Evolutionary conservation across 208 protist species (phyloP).

Genomic region (Naegleria gruberi): DNA sequence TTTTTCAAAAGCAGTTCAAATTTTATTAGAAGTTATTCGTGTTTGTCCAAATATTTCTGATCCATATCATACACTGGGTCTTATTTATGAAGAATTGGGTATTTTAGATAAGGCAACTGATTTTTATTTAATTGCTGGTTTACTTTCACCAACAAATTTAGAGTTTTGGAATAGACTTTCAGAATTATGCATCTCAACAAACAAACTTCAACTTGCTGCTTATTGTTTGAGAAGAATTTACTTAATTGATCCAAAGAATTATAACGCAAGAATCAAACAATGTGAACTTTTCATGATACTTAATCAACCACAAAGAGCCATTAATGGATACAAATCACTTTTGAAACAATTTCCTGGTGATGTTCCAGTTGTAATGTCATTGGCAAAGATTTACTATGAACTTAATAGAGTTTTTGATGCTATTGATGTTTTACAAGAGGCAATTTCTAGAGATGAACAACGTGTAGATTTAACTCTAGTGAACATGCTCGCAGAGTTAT

Average conservation of each 20-base stretch:
- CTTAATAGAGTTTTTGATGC: neutral
- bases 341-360: slow-evolving; percentile 17
- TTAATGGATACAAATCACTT: slow-evolving; percentile 25
- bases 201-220: slow-evolving; percentile 31
- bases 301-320: slow-evolving; percentile 6
- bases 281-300: slow-evolving; percentile 28
- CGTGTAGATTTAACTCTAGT: neutral
- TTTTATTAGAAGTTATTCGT: slow-evolving; percentile 37
- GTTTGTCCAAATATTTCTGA: slow-evolving; percentile 34
- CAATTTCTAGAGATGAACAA: neutral
- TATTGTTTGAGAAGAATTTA: slow-evolving; percentile 33
- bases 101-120: slow-evolving; percentile 36
- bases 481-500: slow-evolving; percentile 35
- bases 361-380: slow-evolving; percentile 16
- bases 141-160: slow-evolving; percentile 30
- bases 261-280: slow-evolving; percentile 25
- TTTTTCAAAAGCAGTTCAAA: slow-evolving; percentile 30
- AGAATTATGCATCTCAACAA: slow-evolving; percentile 25
- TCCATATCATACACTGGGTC: slow-evolving; percentile 38
- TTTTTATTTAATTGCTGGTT: slow-evolving; percentile 39
- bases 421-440: neutral
- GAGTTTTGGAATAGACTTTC: slow-evolving; percentile 29
- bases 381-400: neutral
- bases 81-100: slow-evolving; percentile 40
- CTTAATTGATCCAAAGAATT: slow-evolving; percentile 24